Percentiles rank a stretch among this genome's conserved stretches.
phyloP scores from a whole-genome alignment of 768 basidiomycete genomes.

The Suillus luteus region DNA sequence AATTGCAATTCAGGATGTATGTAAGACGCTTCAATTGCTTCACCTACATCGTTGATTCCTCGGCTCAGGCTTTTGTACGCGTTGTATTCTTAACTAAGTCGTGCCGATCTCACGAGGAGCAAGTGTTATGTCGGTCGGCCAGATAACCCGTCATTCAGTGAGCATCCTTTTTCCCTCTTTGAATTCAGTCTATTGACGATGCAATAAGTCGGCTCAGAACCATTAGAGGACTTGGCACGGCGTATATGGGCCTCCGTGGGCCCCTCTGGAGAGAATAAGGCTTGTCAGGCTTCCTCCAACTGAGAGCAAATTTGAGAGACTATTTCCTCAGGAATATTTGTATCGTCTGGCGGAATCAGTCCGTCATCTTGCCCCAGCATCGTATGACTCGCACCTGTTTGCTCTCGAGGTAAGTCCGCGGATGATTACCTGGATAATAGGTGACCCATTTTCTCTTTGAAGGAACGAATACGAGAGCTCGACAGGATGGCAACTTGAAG shows the following conservation, averaged over 20 bases:
- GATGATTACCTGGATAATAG: not conserved
- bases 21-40: constrained; percentile 20
- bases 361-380: constrained; percentile 69
- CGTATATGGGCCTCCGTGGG: constrained; percentile 77
- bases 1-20: constrained; percentile 57
- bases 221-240: constrained; percentile 64
- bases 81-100: not conserved
- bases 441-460: not conserved
- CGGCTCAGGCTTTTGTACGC: constrained; percentile 54
- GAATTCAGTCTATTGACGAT: not conserved
- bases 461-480: not conserved
- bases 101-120: not conserved
- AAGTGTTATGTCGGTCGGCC: constrained; percentile 87
- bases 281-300: not conserved
- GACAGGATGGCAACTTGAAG: not conserved
- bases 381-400: constrained; percentile 74
- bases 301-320: not conserved
- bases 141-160: constrained; percentile 89
- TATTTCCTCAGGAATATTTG: constrained; percentile 71
- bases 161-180: constrained; percentile 21
- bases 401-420: constrained; percentile 64
- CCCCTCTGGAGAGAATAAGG: constrained; percentile 91
- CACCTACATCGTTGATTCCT: not conserved
- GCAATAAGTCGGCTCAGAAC: constrained; percentile 75
- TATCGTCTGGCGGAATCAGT: constrained; percentile 76